These are phyloP conservation scores for Xylaria cubensis DNA, from an alignment of 495 filamentous ascomycete species.

Conservation along the genomic window DNA sequence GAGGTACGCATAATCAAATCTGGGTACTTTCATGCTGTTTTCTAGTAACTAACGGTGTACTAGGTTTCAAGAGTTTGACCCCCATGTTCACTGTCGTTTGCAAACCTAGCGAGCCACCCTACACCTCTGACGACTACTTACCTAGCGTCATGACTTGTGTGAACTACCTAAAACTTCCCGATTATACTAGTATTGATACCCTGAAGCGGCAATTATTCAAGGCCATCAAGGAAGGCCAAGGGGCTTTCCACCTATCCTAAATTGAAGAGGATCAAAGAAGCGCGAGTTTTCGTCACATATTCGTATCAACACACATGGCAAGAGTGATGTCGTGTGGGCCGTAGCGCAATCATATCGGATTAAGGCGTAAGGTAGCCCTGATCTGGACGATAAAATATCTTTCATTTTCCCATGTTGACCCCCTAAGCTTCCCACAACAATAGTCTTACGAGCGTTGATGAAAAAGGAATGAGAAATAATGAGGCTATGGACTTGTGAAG, in stretches of 20 bases:
- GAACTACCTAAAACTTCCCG: conserved; percentile 98
- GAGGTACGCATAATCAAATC: conserved; percentile 66
- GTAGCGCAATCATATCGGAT: neutral
- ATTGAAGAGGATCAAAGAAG: conserved; percentile 5
- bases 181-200: conserved; percentile 83
- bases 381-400: conserved; percentile 3
- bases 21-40: conserved; percentile 7
- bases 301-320: conserved; percentile 1
- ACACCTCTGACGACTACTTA: conserved; percentile 94
- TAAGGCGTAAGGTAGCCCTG: neutral
- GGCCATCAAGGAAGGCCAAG: conserved; percentile 96
- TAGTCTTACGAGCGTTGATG: conserved; percentile 34
- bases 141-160: conserved; percentile 99
- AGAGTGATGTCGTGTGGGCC: neutral
- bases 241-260: conserved; percentile 96
- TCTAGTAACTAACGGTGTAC: conserved; percentile 27
- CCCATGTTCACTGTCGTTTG: conserved; percentile 99
- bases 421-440: neutral
- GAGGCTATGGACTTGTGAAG: conserved; percentile 28
- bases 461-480: conserved; percentile 31
- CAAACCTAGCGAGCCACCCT: conserved; percentile 94
- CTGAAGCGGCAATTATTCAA: conserved; percentile 77
- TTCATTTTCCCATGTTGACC: neutral
- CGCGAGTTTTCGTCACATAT: conserved; percentile 6
- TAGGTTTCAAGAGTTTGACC: conserved; percentile 95